Conservation (phyloP, 441 rosid genomes). For the Euphorbia corollata region DNA sequence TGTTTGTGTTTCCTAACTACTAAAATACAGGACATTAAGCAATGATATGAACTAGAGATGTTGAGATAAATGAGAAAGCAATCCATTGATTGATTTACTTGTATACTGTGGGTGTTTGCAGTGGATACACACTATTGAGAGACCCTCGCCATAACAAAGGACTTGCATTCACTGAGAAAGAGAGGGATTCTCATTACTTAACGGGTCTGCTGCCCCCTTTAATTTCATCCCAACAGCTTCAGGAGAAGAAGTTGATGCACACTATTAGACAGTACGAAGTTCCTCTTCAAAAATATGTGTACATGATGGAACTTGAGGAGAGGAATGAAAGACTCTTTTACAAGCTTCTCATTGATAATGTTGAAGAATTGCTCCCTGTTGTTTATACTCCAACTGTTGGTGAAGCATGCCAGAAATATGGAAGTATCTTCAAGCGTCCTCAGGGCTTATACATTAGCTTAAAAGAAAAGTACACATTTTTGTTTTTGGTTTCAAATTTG, state of each 20-base stretch:
- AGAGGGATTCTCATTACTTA: conserved; percentile 85
- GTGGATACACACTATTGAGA: conserved; percentile 77
- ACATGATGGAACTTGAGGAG: conserved; percentile 87
- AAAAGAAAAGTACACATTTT: conserved; percentile 57
- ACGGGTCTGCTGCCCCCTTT: conserved; percentile 84
- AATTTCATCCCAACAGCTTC: conserved; percentile 55
- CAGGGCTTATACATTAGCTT: conserved; percentile 88
- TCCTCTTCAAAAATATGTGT: conserved; percentile 74
- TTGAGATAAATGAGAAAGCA: too few species aligned
- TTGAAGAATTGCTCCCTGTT: conserved; percentile 87
- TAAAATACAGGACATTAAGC: too few species aligned
- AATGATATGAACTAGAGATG: too few species aligned
- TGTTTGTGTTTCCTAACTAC: too few species aligned
- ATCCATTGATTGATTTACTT: too few species aligned
- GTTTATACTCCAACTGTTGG: conserved; percentile 97
- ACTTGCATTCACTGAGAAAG: conserved; percentile 68
- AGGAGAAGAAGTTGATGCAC: conserved; percentile 76
- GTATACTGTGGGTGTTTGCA: too few species aligned
- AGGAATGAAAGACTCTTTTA: conserved; percentile 86
- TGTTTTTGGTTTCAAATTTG: too few species aligned
- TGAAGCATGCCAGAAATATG: conserved; percentile 96
- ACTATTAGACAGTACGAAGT: conserved; percentile 67
- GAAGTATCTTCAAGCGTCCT: conserved; percentile 85
- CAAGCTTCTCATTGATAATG: conserved; percentile 81
- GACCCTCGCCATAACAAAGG: conserved; percentile 89